Evolutionary conservation across 208 protist genomes (phyloP).

Genomic region (Phytomonas francai): DNA sequence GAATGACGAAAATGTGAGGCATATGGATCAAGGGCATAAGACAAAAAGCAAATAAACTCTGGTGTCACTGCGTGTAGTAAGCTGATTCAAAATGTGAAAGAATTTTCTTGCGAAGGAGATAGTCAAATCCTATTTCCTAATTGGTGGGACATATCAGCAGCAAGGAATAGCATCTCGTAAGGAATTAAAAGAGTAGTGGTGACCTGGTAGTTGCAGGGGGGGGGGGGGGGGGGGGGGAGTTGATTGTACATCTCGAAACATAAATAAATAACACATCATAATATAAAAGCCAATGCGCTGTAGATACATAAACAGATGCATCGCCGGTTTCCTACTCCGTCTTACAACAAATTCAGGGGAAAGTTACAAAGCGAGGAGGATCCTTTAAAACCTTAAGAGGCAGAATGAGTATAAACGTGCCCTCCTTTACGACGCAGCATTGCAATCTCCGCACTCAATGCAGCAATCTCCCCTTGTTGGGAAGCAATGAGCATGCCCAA

Average conservation of each 20-base stretch:
- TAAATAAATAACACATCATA: neutral
- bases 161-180: neutral
- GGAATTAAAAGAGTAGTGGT: neutral
- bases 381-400: slow-evolving; percentile 12
- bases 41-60: neutral
- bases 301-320: neutral
- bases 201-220: neutral
- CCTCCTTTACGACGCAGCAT: slow-evolving; percentile 92
- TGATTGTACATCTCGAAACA: neutral
- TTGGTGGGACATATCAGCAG: neutral
- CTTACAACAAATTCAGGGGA: neutral
- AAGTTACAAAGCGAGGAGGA: neutral
- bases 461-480: slow-evolving; percentile 92
- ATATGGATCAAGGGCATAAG: neutral
- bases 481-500: slow-evolving; percentile 81
- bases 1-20: neutral
- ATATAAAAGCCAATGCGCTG: neutral
- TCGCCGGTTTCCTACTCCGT: neutral
- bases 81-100: neutral
- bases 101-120: neutral
- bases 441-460: slow-evolving; percentile 84
- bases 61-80: neutral
- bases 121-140: neutral
- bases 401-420: slow-evolving; percentile 75
- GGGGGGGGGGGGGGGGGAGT: neutral